Base-by-base conservation (phyloP, 2,329 filamentous ascomycete genomes). In the Xylaria sp. region DNA sequence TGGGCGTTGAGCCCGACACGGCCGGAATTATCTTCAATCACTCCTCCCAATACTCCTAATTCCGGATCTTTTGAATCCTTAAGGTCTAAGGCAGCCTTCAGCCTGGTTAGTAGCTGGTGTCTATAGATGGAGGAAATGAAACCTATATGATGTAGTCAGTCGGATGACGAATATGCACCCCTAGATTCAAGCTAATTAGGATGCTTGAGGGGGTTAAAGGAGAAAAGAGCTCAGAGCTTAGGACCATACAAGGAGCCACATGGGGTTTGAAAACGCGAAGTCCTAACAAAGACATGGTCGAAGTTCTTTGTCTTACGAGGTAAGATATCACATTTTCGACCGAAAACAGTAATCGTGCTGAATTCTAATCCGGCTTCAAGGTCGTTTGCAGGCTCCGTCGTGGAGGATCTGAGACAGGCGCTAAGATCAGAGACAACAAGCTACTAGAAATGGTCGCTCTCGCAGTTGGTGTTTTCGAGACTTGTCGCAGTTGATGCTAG, bases 301-400 rank as follows among this genome's bases (percentile, higher is more conserved):
- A 12, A 31, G 41, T 56, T 49, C 69, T 71, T 71, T 71, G 69
- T 71, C 10, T 2, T 20, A 25, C 0, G n/a, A 31, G 10, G 36
- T 41, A 31, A 43, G 46, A 60, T 59, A 39, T 63, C 51, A 49
- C 41, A 36, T 28, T 57, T 52, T 31, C 12, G 46, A 48, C 69
- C 48, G 69, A 56, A 71, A 71, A 65, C 69, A 67, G 64, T 23
- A 58, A 62, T n/a, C 0, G 5, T 15, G 31, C 18, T 33, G 23
- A 31, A 13, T 6, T 1, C 15, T 0, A 33, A 33, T 41, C 13
- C 10, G 41, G 20, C 33, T 54, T 28, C 20, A 18, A 15, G 57
- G 31, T 64, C 33, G 69, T 60, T 64, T 64, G 69, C 69, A 62
- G 66, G 23, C 23, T 15, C 9, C 5, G 33, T 25, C 33, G n/a